phyloP scores from a whole-genome alignment of 2,329 filamentous ascomycete genomes.

The Fusarium setosum region DNA sequence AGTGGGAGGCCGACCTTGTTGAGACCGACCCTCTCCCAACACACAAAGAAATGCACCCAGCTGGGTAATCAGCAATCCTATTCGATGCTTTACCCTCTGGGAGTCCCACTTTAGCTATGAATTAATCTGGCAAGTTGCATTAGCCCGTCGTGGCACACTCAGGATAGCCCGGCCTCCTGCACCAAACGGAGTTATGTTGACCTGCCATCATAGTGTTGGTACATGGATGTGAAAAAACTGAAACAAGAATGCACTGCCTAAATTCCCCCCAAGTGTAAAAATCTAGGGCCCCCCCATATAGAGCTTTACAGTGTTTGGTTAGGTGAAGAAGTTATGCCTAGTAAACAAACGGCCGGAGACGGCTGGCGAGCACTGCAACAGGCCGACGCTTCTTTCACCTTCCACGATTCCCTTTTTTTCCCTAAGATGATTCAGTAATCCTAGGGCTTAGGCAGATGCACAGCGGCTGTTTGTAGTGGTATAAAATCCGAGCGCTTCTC shows the following conservation, averaged over 20 bases:
- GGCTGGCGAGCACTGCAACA: slow-evolving; percentile 2
- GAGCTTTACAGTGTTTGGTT: background rate
- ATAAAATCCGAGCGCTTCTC: no score
- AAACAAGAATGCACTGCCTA: background rate
- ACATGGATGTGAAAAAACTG: background rate
- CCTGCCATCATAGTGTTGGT: background rate
- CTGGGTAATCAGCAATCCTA: no score
- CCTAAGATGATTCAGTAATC: background rate
- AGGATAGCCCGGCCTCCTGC: no score
- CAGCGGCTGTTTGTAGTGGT: background rate
- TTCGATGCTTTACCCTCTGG: no score
- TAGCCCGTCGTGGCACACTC: no score
- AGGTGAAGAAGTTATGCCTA: background rate
- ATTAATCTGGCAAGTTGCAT: no score
- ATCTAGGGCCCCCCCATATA: background rate
- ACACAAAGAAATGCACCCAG: no score
- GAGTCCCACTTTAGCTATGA: no score
- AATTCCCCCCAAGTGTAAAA: background rate
- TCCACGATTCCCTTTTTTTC: background rate
- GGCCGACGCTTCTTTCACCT: background rate
- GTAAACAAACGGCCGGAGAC: background rate
- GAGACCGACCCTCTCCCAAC: no score
- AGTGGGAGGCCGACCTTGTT: no score
- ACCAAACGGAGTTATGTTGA: no score
- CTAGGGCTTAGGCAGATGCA: background rate